Evolutionary conservation across 345 rosid species (phyloP).

Genomic region (Brassica juncea): DNA sequence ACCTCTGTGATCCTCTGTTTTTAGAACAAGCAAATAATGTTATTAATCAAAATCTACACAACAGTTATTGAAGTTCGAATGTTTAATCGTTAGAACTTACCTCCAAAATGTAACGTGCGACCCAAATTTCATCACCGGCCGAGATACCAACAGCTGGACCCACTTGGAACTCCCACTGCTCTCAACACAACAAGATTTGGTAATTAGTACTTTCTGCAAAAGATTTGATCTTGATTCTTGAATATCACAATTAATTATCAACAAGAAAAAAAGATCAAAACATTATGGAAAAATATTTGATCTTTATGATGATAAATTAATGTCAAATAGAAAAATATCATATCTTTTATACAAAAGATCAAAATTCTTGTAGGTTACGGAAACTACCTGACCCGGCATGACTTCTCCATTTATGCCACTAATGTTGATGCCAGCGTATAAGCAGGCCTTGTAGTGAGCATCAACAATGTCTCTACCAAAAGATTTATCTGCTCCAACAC

Average conservation of each 20-base stretch:
- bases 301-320: background rate
- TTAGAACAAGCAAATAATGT: background rate
- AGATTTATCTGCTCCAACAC: conserved; percentile 81
- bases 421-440: conserved; percentile 80
- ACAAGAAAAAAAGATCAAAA: background rate
- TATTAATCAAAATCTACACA: background rate
- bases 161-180: conserved; percentile 94
- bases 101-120: conserved; percentile 92
- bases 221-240: background rate
- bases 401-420: conserved; percentile 97
- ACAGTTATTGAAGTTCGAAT: background rate
- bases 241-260: background rate
- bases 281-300: background rate
- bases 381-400: conserved; percentile 72
- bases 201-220: conserved; percentile 11
- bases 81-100: conserved; percentile 34
- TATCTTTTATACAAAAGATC: background rate
- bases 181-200: conserved; percentile 5
- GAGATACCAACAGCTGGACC: conserved; percentile 90
- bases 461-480: conserved; percentile 93
- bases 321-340: background rate
- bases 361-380: conserved; percentile 10
- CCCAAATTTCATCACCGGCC: conserved; percentile 85
- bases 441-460: conserved; percentile 92
- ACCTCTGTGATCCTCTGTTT: conserved; percentile 91